Evolutionary conservation across 495 filamentous ascomycete genomes (phyloP).

Genomic region (Neurospora sp.): DNA sequence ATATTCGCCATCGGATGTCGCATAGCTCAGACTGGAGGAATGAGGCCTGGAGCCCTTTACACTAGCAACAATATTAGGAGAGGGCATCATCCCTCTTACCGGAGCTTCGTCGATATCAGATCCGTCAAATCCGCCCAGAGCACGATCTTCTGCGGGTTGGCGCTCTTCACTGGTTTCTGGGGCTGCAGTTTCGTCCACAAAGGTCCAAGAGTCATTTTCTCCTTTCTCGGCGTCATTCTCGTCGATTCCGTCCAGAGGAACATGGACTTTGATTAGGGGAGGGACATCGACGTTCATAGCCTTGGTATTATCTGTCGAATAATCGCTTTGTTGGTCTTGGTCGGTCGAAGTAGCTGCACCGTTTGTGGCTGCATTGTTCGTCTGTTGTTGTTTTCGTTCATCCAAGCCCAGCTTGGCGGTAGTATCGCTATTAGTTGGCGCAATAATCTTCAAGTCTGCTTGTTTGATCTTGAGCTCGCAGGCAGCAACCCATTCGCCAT

Average conservation of each 20-base stretch:
- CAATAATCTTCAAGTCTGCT: conserved; percentile 17
- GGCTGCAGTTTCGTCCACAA: background rate
- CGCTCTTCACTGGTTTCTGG: background rate
- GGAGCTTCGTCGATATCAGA: background rate
- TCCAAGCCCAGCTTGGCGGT: background rate
- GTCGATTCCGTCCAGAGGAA: background rate
- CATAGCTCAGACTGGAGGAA: background rate
- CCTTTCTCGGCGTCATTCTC: background rate
- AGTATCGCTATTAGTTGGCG: background rate
- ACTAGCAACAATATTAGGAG: background rate
- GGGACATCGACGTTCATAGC: background rate
- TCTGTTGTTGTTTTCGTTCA: background rate
- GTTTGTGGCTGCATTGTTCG: background rate
- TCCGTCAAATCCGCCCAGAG: background rate
- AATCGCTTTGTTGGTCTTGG: background rate
- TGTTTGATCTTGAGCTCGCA: conserved; percentile 32
- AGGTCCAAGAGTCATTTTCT: background rate
- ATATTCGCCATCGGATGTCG: background rate
- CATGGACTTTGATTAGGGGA: background rate
- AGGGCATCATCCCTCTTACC: background rate
- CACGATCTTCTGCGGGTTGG: background rate
- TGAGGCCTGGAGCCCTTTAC: background rate
- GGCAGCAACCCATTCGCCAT: conserved; percentile 58
- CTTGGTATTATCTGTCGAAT: background rate
- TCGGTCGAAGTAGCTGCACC: background rate